Evolutionary conservation across 192 early-diverging fungal genomes (phyloP).

Genomic region (Linnemannia hyalina): DNA sequence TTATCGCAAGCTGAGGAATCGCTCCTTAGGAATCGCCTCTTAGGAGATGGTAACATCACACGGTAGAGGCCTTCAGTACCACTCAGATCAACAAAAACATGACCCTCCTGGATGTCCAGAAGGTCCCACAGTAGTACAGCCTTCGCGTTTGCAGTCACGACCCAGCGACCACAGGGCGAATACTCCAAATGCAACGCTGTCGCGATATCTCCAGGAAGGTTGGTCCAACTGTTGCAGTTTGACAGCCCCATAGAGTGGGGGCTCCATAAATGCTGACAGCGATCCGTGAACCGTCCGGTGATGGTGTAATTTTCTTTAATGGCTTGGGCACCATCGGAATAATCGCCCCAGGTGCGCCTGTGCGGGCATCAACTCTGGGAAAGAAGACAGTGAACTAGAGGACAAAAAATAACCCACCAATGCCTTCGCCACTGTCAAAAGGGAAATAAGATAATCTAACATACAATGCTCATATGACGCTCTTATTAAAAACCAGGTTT

Average conservation of each 20-base stretch:
- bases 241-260: not conserved
- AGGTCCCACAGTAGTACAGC: not conserved
- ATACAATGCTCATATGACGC: too few species aligned
- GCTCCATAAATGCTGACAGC: not conserved
- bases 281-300: not conserved
- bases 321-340: not conserved
- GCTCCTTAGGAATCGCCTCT: not conserved
- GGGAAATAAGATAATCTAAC: too few species aligned
- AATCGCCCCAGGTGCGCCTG: not conserved
- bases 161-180: slow-evolving; percentile 3
- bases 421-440: too few species aligned
- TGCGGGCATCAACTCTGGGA: not conserved
- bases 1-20: not conserved
- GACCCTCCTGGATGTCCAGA: not conserved
- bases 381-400: not conserved
- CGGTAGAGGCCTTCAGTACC: not conserved
- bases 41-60: not conserved
- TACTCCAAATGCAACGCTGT: not conserved
- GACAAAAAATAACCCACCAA: too few species aligned
- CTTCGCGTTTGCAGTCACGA: not conserved
- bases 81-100: not conserved
- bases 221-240: not conserved
- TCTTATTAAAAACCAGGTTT: too few species aligned
- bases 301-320: not conserved
- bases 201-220: not conserved